Evolutionary conservation across 2,329 filamentous ascomycete genomes (phyloP).

Genomic region (Scytalidium lignicola): DNA sequence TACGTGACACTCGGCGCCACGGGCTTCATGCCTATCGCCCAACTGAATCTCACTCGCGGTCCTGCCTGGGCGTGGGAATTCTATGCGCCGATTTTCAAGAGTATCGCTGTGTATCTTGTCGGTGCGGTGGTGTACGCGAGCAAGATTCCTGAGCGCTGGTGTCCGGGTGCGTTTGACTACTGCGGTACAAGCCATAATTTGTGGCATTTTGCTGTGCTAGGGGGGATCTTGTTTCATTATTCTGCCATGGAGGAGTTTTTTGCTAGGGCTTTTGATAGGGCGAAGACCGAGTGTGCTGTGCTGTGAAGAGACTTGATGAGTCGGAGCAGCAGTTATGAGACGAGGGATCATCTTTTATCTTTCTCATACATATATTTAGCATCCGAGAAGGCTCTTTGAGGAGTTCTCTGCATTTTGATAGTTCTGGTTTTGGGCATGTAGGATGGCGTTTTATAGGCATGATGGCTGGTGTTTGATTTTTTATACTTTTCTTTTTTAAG

Average conservation of each 20-base stretch:
- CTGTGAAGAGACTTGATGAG: too few relatives aligned
- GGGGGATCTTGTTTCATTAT: conserved; percentile 97
- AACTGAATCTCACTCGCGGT: conserved; percentile 75
- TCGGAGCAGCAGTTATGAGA: too few relatives aligned
- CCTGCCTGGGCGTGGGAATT: conserved; percentile 79
- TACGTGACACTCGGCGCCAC: conserved; percentile 84
- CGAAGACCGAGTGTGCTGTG: conserved; percentile 31
- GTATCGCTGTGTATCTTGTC: conserved; percentile 75
- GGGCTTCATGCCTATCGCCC: conserved; percentile 81
- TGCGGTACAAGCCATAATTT: conserved; percentile 94
- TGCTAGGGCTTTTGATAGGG: conserved; percentile 66
- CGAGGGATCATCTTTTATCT: too few relatives aligned
- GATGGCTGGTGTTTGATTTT: too few relatives aligned
- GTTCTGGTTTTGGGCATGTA: too few relatives aligned
- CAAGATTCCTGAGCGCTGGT: conserved; percentile 90
- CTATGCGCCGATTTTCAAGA: conserved; percentile 83
- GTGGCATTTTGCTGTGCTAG: conserved; percentile 92
- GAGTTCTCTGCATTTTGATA: too few relatives aligned
- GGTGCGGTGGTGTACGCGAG: conserved; percentile 87
- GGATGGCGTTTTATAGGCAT: too few relatives aligned
- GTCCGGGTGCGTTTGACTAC: conserved; percentile 90
- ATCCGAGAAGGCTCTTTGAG: too few relatives aligned
- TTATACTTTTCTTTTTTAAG: too few relatives aligned
- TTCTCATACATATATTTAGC: too few relatives aligned
- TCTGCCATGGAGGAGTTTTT: conserved; percentile 95